A percentile compares a stretch with the other conserved stretches of the same genome.
These are phyloP conservation scores for Lepraria neglecta DNA, from an alignment of 495 filamentous ascomycete species.

Conservation along the genomic window DNA sequence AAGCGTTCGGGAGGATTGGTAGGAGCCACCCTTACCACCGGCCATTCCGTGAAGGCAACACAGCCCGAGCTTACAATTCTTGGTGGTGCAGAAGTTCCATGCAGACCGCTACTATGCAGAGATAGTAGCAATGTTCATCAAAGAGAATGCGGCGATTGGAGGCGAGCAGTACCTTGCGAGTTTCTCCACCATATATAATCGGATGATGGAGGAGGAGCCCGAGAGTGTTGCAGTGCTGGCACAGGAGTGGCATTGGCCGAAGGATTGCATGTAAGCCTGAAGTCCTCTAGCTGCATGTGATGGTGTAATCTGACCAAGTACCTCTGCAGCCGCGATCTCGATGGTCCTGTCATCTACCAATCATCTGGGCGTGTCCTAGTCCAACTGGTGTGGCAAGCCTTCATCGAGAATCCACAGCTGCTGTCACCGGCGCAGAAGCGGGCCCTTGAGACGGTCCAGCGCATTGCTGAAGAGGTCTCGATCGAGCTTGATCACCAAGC, in stretches of 20 bases:
- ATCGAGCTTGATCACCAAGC: slow-evolving; percentile 1
- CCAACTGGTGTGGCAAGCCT: slow-evolving; percentile 5
- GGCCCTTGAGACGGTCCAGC: background rate
- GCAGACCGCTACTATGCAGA: slow-evolving; percentile 2
- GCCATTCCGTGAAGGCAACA: background rate
- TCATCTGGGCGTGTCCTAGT: background rate
- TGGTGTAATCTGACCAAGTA: background rate
- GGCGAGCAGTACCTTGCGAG: slow-evolving; percentile 6
- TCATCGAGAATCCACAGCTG: background rate
- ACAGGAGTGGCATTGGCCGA: slow-evolving; percentile 2
- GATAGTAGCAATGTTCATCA: background rate
- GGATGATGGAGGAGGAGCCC: background rate
- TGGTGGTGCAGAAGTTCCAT: slow-evolving; percentile 4
- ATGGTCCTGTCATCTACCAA: background rate
- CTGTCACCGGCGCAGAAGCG: background rate
- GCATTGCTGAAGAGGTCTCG: background rate
- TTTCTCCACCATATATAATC: slow-evolving; percentile 2
- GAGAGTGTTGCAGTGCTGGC: background rate
- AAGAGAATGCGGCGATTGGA: slow-evolving; percentile 1
- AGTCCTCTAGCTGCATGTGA: background rate
- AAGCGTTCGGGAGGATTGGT: slow-evolving; percentile 6
- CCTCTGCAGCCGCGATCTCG: background rate
- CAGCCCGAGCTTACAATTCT: background rate
- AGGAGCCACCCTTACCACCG: background rate
- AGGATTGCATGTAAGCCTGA: background rate